Base-by-base conservation (phyloP, 2,329 filamentous ascomycete genomes). In the Coniosporium tulheliwenetii region DNA sequence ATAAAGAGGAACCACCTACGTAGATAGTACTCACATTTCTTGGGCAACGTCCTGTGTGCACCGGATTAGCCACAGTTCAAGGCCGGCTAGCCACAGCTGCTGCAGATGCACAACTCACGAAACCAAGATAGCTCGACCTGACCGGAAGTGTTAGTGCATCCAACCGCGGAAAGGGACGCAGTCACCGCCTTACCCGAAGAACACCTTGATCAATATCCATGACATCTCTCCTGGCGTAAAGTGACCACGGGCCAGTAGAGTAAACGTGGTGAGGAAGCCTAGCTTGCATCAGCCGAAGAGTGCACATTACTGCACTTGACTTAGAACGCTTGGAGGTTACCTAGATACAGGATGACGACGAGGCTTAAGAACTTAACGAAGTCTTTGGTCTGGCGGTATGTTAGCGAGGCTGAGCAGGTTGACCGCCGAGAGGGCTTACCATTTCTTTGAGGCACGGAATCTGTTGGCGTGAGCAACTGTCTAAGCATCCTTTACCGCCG, bases 401-500 rank as follows among this genome's bases (percentile, higher is more conserved):
- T 26, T 26, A 26, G 19, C 19, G 19, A 26, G 19, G 19, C 19
- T 26, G 19, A 26, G 19, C 19, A 26, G 19, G 19, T 26, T 26
- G 19, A 26, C 19, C 19, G 19, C 19, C 19, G 19, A 26, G 5
- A 3, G 8, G 13, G 44, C 45, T 41, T 58, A 73, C 82, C 87
- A 95, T 95, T 57, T 89, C 85, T 56, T 91, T 91, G 39, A 95
- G 69, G 47, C 87, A 93, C 0, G 86, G 87, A 44, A 95, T 87
- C 67, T 73, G 49, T 42, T 45, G 19, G 19, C 3, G 7, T 26
- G 4, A 26, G 19, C 19, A 45, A 16, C 36, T 30, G 26, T 19
- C 42, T 52, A 39, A 55, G 49, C 45, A 32, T 36, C 12, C 16
- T 14, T 13, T 30, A 16, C 13, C 12, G 31, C 9, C 30, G 15